phyloP scores from a whole-genome alignment of 1,284 basidiomycete species.

The Meripilus lineatus region DNA sequence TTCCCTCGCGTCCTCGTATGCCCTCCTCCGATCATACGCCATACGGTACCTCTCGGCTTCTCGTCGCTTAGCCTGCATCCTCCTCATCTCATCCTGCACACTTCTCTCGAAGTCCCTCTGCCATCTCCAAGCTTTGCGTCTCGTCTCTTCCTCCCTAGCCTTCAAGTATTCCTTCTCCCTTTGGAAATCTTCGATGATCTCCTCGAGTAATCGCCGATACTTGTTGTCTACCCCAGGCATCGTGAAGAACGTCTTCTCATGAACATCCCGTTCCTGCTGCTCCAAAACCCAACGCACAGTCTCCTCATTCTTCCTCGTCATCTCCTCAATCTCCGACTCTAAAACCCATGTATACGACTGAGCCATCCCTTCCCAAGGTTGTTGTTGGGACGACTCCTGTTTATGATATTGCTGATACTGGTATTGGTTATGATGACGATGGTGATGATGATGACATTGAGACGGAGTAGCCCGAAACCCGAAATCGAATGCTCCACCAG shows the following conservation, averaged over 20 bases:
- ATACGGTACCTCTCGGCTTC: slow-evolving; percentile 30
- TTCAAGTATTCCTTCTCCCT: slow-evolving; percentile 26
- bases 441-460: slow-evolving; percentile 9
- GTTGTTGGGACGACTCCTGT: neutral
- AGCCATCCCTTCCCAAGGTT: slow-evolving; percentile 34
- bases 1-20: slow-evolving; percentile 20
- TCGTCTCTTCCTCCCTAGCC: slow-evolving; percentile 40
- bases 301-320: slow-evolving; percentile 40
- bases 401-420: slow-evolving; percentile 14
- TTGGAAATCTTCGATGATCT: slow-evolving; percentile 43
- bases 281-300: slow-evolving; percentile 59
- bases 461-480: slow-evolving; percentile 8
- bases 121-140: slow-evolving; percentile 36
- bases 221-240: slow-evolving; percentile 20
- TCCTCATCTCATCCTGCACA: slow-evolving; percentile 27
- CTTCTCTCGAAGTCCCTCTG: slow-evolving; percentile 29
- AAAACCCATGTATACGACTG: slow-evolving; percentile 51
- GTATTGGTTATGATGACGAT: slow-evolving; percentile 12
- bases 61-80: slow-evolving; percentile 24
- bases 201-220: slow-evolving; percentile 42
- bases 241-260: slow-evolving; percentile 16
- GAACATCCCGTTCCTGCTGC: slow-evolving; percentile 34
- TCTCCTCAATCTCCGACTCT: slow-evolving; percentile 44
- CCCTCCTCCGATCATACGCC: slow-evolving; percentile 30
- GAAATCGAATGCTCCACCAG: slow-evolving; percentile 9